Percentiles rank a stretch among this genome's conserved stretches.
Evolutionary conservation across 805 yeast genomes (phyloP).

Genomic region (Candida arabinofermentans): DNA sequence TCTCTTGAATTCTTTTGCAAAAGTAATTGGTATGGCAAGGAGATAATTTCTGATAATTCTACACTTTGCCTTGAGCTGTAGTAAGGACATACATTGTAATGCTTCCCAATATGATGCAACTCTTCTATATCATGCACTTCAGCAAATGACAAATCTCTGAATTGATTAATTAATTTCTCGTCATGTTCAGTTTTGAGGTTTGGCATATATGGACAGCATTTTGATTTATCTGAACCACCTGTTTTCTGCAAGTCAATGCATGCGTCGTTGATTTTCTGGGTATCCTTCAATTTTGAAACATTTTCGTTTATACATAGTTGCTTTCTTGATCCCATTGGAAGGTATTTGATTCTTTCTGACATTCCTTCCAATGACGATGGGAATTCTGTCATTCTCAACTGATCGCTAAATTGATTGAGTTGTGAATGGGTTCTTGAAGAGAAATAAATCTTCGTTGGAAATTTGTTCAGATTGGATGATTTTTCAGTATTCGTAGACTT

Average conservation of each 20-base stretch:
- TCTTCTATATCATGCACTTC: constrained; percentile 78
- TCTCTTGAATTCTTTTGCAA: constrained; percentile 59
- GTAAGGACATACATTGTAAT: constrained; percentile 70
- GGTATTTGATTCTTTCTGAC: constrained; percentile 55
- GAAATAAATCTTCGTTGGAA: constrained; percentile 53
- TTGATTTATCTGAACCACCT: constrained; percentile 11
- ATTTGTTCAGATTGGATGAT: constrained; percentile 21
- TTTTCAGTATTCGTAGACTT: constrained; percentile 18
- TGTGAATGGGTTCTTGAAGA: constrained; percentile 93
- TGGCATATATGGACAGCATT: constrained; percentile 40
- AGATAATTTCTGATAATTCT: constrained; percentile 63
- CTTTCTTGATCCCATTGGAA: constrained; percentile 78
- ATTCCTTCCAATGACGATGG: constrained; percentile 51
- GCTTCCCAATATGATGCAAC: constrained; percentile 53
- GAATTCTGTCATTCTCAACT: constrained; percentile 57
- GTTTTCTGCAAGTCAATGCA: constrained; percentile 65
- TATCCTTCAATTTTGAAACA: constrained; percentile 46
- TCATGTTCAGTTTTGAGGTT: constrained; percentile 30
- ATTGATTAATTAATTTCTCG: constrained; percentile 33
- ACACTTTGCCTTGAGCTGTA: constrained; percentile 62
- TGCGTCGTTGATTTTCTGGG: constrained; percentile 67
- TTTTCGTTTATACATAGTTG: constrained; percentile 76
- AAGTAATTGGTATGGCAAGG: constrained; percentile 82
- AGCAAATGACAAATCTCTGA: constrained; percentile 53
- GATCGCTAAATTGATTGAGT: constrained; percentile 72